Conservation (phyloP, 1,284 basidiomycete species). For the Ganoderma sinense region DNA sequence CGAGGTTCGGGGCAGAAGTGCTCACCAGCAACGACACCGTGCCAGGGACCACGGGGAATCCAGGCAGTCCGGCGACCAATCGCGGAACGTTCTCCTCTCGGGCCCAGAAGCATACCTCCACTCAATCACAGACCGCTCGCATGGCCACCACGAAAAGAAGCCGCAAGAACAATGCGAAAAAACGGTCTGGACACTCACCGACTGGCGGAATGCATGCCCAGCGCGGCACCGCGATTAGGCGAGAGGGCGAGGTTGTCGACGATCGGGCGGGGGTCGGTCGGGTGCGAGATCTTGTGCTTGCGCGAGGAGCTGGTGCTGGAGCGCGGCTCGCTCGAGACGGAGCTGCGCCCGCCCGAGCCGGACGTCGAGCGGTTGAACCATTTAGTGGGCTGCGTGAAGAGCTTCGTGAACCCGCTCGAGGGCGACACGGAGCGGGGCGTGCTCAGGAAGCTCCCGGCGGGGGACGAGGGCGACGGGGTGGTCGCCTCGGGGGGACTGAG, state of each 20-base stretch:
- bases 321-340: conserved; percentile 53
- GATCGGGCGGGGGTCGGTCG: conserved; percentile 81
- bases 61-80: neutral
- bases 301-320: conserved; percentile 61
- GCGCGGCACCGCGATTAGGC: conserved; percentile 31
- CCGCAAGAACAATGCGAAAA: neutral
- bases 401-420: conserved; percentile 39
- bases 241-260: conserved; percentile 47
- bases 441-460: conserved; percentile 30
- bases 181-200: conserved; percentile 48
- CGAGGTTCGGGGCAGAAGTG: neutral
- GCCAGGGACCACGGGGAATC: neutral
- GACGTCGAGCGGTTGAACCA: conserved; percentile 43
- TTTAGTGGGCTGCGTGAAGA: conserved; percentile 42
- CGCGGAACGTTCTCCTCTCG: neutral
- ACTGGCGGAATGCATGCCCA: conserved; percentile 47
- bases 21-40: neutral
- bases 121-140: neutral
- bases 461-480: conserved; percentile 34
- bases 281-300: conserved; percentile 82
- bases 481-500: conserved; percentile 39
- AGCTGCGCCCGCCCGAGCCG: conserved; percentile 35
- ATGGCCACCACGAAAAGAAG: neutral
- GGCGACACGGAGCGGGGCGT: conserved; percentile 42
- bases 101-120: neutral